Base-by-base conservation (phyloP, 257 asterid species). In the Ballota nigra region DNA sequence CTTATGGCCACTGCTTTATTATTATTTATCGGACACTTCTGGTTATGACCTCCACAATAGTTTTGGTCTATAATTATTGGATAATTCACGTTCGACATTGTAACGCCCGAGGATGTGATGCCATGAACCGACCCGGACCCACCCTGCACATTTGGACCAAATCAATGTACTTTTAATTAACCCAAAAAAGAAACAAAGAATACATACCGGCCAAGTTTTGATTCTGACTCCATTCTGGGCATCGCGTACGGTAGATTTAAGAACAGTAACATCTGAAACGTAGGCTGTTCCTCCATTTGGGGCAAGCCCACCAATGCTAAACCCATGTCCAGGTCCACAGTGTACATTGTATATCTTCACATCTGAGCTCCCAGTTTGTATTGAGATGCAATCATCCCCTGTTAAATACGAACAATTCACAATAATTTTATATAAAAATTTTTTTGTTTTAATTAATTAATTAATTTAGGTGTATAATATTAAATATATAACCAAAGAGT, bases 261-360 rank as follows among this genome's bases (percentile, higher is more conserved):
- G 3, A 26, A 80, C 62, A n/a, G 7, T 0, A 40, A 81, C 12
- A 31, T 38, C 24, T 2, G 70, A 59, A 31, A 73, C 79, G 2
- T 47, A 10, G 11, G 78, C 82, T 3, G 29, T 3, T 1, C 1
- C 1, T 1, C 4, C 1, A 4, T 28, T 36, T 5, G 33, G 38
- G 22, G 80, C 69, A 0, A 81, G 36, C 8, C 85, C 73, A 2
- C 78, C 78, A 5, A 80, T 75, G 70, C 79, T 77, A 43, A 36
- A 77, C 0, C 85, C 83, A n/a, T 78, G 85, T 33, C 85, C 82
- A n/a, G 82, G 82, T 8, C 77, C 80, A 56, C 80, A 81, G 0
- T 63, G 4, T 8, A 68, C 75, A 33, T 78, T 1, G 15, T 28
- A 8, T 36, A 78, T 63, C 12, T 28, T 63, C 12, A 78, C 72